A percentile compares a stretch with the other conserved stretches of the same genome.
Conservation (phyloP, 129 eudicot species). For the Arctium minus region DNA sequence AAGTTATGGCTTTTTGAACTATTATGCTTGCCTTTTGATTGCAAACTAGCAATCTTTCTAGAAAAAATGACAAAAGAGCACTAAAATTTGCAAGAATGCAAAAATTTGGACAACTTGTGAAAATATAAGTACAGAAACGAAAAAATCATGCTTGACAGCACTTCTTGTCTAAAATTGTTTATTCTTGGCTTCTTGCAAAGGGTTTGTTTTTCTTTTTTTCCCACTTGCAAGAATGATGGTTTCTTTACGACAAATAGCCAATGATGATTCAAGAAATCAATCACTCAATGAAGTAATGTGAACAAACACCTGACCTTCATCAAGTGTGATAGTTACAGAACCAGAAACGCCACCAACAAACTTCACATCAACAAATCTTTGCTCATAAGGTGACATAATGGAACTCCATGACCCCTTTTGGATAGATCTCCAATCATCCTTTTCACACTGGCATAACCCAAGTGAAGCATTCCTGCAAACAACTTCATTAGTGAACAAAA, state of each 20-base stretch:
- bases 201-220: not conserved
- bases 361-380: conserved; percentile 74
- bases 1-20: not conserved
- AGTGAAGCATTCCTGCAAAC: conserved; percentile 71
- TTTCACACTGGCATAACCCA: conserved; percentile 69
- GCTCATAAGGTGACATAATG: conserved; percentile 69
- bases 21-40: not conserved
- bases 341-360: conserved; percentile 55
- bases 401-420: conserved; percentile 71
- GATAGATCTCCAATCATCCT: conserved; percentile 66
- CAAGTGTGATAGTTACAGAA: conserved; percentile 59
- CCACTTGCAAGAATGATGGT: not conserved
- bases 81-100: not conserved
- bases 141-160: not conserved
- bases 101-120: not conserved
- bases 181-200: not conserved
- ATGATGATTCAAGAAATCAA: not conserved
- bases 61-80: not conserved
- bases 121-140: not conserved
- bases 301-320: conserved; percentile 54
- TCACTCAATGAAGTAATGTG: not conserved
- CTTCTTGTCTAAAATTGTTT: not conserved
- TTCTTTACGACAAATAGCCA: not conserved
- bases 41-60: not conserved
- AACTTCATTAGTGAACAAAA: not conserved